Conservation (phyloP, 257 asterid genomes). For the Vinca minor region DNA sequence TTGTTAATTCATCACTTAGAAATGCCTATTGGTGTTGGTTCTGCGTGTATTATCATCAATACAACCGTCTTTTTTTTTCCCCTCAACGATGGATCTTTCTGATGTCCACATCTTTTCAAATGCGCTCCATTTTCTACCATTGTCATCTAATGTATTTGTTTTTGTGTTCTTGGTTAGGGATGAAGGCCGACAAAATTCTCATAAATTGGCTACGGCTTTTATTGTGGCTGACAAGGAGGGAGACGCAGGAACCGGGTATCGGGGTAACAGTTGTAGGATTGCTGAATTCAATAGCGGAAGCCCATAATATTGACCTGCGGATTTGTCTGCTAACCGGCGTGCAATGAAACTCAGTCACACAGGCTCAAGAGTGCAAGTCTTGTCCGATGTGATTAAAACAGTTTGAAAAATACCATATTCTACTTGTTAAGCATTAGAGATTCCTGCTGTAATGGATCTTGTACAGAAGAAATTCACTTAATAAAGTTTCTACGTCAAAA, state of each 20-base stretch:
- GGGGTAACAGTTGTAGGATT: neutral
- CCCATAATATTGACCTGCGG: no score
- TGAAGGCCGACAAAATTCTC: neutral
- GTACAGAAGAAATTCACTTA: no score
- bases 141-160: neutral
- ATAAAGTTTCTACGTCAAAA: no score
- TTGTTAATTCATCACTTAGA: neutral
- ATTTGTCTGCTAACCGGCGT: no score
- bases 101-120: neutral
- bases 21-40: no score
- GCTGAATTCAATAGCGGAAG: neutral
- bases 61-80: neutral
- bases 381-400: no score
- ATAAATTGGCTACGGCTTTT: slow-evolving; percentile 1
- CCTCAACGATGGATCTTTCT: neutral
- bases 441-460: no score
- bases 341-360: no score
- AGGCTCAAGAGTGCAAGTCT: no score
- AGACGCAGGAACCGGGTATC: neutral
- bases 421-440: no score
- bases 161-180: neutral
- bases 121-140: neutral
- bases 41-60: neutral
- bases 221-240: neutral
- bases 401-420: no score